Conservation (phyloP, 305 asterid genomes). For the Fraxinus dipetala region DNA sequence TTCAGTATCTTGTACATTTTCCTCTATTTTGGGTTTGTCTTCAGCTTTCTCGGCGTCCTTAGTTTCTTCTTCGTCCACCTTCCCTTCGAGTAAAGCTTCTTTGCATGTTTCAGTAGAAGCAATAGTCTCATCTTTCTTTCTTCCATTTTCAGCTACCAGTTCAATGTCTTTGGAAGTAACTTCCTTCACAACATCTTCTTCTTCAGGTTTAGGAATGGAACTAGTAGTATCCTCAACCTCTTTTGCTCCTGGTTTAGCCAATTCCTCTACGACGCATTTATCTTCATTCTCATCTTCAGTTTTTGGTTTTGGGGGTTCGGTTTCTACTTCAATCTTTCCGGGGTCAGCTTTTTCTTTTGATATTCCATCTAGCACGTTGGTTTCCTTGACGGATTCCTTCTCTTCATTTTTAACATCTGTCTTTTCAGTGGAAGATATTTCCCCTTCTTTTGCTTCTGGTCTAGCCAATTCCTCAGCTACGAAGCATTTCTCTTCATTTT, state of each 20-base stretch:
- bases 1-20: constrained; percentile 26
- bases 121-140: constrained; percentile 13
- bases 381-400: constrained; percentile 20
- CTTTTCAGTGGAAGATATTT: not conserved
- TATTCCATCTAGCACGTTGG: not conserved
- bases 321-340: constrained; percentile 13
- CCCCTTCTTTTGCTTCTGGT: not conserved
- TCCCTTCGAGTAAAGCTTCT: constrained; percentile 26
- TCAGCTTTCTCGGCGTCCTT: constrained; percentile 24
- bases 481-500: constrained; percentile 28
- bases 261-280: constrained; percentile 32
- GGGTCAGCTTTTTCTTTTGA: constrained; percentile 19
- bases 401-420: constrained; percentile 14
- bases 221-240: constrained; percentile 12
- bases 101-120: not conserved
- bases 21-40: constrained; percentile 28
- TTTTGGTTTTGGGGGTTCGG: constrained; percentile 15
- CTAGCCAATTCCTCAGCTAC: constrained; percentile 29
- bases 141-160: constrained; percentile 26
- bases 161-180: constrained; percentile 34
- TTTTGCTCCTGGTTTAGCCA: constrained; percentile 28
- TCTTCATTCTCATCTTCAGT: constrained; percentile 21
- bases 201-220: not conserved
- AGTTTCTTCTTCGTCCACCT: constrained; percentile 21
- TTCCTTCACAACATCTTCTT: constrained; percentile 28